Evolutionary conservation across 139 green algal species (phyloP), one percentile per base, ranked within the genome.

Genomic region (Coelastrella sp.): DNA sequence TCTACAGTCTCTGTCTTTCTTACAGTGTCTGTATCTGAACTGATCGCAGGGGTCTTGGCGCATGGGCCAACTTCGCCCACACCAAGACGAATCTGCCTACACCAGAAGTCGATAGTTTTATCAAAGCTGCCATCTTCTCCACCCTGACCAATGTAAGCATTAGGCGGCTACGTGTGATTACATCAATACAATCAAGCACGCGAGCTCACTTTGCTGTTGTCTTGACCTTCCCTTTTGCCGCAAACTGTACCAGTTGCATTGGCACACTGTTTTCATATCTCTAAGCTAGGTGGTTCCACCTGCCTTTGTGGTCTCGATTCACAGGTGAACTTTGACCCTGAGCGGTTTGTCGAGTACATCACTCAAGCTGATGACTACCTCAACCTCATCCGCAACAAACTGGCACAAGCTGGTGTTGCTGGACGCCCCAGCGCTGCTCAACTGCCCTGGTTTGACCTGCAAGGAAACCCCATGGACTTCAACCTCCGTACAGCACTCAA

Each of bases 91-190:
- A 68, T 11, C 37, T 87, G 30, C 21, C 19, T 21, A 87, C 81
- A 25, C 81, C 50, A 2, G 82, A 88, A 38, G 57, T 86, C 1
- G 85, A 90, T 83, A 85, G 64, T 25, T 94, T 93, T 60, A 66
- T 89, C 57, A 84, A 92, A 48, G 77, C 60, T 23, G 89, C 86
- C 66, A 91, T 91, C 50, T 95, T 95, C 75, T 85, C 88, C 19
- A 94, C 91, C 1, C 88, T 96, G 11, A 96, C 93, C 67, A 96
- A 96, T 72, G 89, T 86, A 41, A 69, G 80, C 15, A 13, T 57
- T 57, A 13, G 11, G 0, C 8, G 11, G 15, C 45, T 13, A 57
- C 11, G 15, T n/a, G n/a, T n/a, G n/a, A n/a, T n/a, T n/a, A n/a
- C n/a, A n/a, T n/a, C n/a, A n/a, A n/a, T n/a, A n/a, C 45, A 57